phyloP scores from a whole-genome alignment of 2,329 filamentous ascomycete genomes.

The Macrophomina phaseolina region DNA sequence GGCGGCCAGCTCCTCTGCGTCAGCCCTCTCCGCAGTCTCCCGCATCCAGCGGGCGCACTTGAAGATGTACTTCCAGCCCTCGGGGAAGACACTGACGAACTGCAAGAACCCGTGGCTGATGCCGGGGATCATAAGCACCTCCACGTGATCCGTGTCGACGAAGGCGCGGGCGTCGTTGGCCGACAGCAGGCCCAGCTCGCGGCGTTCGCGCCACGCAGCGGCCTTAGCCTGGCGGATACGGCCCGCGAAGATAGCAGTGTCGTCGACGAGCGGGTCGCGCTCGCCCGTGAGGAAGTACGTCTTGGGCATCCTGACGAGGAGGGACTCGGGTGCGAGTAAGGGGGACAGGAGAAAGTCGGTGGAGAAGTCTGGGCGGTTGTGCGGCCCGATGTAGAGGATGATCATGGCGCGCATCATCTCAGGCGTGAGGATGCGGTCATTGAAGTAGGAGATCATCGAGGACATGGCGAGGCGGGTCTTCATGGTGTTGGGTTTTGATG shows the following conservation, averaged over 20 bases:
- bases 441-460: conserved; percentile 98
- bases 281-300: conserved; percentile 95
- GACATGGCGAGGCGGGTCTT: conserved; percentile 90
- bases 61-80: conserved; percentile 86
- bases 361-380: conserved; percentile 89
- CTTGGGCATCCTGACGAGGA: conserved; percentile 88
- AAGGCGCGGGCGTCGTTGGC: conserved; percentile 59
- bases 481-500: conserved; percentile 57
- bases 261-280: conserved; percentile 92
- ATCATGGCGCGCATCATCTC: conserved; percentile 99
- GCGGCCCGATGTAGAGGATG: conserved; percentile 92
- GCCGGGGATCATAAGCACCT: conserved; percentile 84
- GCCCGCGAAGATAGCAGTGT: conserved; percentile 95
- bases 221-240: conserved; percentile 79
- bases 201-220: conserved; percentile 60
- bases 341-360: conserved; percentile 91
- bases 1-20: conserved; percentile 42
- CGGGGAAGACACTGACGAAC: conserved; percentile 85
- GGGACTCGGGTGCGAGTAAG: conserved; percentile 81
- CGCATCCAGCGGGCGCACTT: conserved; percentile 82
- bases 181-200: conserved; percentile 62
- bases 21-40: conserved; percentile 68
- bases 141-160: conserved; percentile 75
- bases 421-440: conserved; percentile 89
- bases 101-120: conserved; percentile 94